Conservation (phyloP, 257 asterid species). For the Solanum bukasovii region DNA sequence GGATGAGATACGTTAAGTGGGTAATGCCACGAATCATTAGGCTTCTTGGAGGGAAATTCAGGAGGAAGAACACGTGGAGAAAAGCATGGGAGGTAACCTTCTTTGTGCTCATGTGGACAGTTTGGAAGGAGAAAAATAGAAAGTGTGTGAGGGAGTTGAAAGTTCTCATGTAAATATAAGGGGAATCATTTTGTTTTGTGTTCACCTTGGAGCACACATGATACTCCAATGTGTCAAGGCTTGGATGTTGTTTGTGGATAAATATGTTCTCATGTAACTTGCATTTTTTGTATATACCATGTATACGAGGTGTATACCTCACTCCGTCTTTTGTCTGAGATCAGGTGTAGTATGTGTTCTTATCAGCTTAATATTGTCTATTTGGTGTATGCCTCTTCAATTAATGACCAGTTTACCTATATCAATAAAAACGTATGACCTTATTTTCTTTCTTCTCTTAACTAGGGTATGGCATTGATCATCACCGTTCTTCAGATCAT, state of each 20-base stretch:
- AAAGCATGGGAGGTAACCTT: background rate
- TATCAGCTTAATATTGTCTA: background rate
- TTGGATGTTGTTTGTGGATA: background rate
- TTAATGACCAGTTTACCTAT: background rate
- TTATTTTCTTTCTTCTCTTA: background rate
- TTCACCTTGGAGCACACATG: background rate
- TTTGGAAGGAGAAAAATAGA: background rate
- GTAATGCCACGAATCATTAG: background rate
- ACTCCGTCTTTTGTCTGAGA: background rate
- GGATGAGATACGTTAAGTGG: background rate
- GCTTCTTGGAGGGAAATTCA: background rate
- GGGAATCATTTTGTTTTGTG: background rate
- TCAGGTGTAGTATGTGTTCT: background rate
- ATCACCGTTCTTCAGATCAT: constrained; percentile 86
- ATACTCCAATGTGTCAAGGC: background rate
- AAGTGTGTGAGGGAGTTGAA: background rate
- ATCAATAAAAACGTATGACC: background rate
- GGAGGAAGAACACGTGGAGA: background rate
- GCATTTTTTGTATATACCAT: background rate
- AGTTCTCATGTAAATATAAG: background rate
- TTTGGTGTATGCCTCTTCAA: background rate
- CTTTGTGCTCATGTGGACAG: background rate
- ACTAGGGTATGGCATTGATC: constrained; percentile 92
- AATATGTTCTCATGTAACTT: background rate
- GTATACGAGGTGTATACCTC: background rate